Base-by-base conservation (phyloP, 192 early-diverging fungal genomes). In the Cetraspora pellucida region DNA sequence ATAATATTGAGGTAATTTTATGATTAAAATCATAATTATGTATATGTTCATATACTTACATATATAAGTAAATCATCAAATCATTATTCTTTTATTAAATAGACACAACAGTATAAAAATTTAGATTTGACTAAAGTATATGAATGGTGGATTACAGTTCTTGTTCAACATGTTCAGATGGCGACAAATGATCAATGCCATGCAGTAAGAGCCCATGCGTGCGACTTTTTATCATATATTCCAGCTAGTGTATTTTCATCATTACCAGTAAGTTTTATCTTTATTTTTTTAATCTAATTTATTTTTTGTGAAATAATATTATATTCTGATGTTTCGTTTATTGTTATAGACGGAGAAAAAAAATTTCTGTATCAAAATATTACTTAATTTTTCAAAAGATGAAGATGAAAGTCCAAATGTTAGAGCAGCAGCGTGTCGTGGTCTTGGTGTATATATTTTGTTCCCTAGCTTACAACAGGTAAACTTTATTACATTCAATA, bases 391-490 rank as follows among this genome's bases (percentile, higher is more conserved):
- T 21, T 72, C 81, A 14, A 55, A 80, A 44, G 91, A 93, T 72
- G 84, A 80, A 44, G 91, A 93, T 72, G 84, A 85, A 23, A 81
- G 91, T 75, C 75, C 84, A 8, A 68, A 72, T 31, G 90, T 92
- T 13, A 77, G 88, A 68, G 91, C 90, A 25, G 81, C 87, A 10
- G 87, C 88, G 14, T 92, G 92, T 77, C 75, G 89, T 37, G 83
- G 90, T 4, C 77, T 92, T 7, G 93, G 93, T 21, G 85, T 87
- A 2, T 88, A 89, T 70, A 84, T 92, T n/a, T 74, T 86, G 0
- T 88, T 88, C 64, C 84, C 83, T 10, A 72, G 80, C 10, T 77
- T 90, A 16, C 79, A 84, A 47, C 85, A 90, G 78, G 88, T 88
- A 82, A 73, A 64, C 7, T 19, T 27, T 55, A 19, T 16, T 3